Evolutionary conservation across 2,329 filamentous ascomycete genomes (phyloP), one percentile per base, ranked within the genome.

Genomic region (Endothia cerciana): DNA sequence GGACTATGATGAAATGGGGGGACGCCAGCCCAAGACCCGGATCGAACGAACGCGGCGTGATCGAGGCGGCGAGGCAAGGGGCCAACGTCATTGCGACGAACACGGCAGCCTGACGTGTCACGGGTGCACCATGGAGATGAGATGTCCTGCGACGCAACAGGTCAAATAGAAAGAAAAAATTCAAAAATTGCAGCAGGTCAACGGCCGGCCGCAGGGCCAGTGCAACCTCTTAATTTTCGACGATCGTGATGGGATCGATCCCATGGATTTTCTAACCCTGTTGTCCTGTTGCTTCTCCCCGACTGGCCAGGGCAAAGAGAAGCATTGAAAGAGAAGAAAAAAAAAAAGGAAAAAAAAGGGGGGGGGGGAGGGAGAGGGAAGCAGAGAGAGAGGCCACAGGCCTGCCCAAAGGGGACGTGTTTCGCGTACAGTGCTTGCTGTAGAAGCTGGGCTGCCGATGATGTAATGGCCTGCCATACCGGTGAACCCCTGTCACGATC

Each of bases 1-100:
- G 41, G 33, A 41, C 53, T 63, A 63, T 63, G 61, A 63, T 57
- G 53, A 63, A 56, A 63, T 63, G 17, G 61, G 25, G n/a, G 25
- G 22, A 57, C 15, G 36, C 60, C 60, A 53, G 22, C 11, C 15
- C 22, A 22, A 30, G 7, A 22, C 11, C 60, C 49, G 6, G 45
- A 62, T 62, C 60, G 60, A 40, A 8, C 13, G 30, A 19, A 51
- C 15, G n/a, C 45, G 28, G 47, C 22, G n/a, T 17, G 45, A 62
- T 51, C 60, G 41, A 60, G 25, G 41, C 41, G 11, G 7, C 3
- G 13, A 40, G n/a, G n/a, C 33, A 8, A 38, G 8, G 28, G 25
- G 25, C 28, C 28, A 57, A 63, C 61, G 61, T 63, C 61, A 63
- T 63, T 57, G 7, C 58, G 13, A 38, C 41, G 17, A 10, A 43